Percentiles rank a stretch among this genome's conserved stretches.
Evolutionary conservation across 352 stramenopile species (phyloP).

Genomic region (Pythium sp.): DNA sequence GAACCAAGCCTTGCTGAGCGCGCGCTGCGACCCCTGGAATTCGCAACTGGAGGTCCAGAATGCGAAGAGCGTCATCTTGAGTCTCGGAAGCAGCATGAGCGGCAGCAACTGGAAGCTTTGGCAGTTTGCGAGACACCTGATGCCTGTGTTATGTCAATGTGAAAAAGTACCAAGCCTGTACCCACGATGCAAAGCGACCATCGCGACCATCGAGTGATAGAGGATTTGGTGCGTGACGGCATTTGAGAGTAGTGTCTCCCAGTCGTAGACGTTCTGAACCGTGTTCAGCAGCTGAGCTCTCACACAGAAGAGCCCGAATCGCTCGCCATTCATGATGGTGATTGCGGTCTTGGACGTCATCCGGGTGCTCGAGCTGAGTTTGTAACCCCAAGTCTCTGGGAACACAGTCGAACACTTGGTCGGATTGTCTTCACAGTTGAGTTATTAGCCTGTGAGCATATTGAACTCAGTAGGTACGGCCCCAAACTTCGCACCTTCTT

Average conservation of each 20-base stretch:
- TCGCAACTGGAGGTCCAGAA: constrained; percentile 24
- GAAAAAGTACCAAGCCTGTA: neutral
- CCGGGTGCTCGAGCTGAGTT: neutral
- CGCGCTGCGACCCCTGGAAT: constrained; percentile 24
- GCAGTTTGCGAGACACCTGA: constrained; percentile 12
- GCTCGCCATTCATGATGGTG: constrained; percentile 14
- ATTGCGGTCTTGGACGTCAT: constrained; percentile 5
- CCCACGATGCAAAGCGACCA: constrained; percentile 7
- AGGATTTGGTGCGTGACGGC: neutral
- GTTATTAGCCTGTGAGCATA: neutral
- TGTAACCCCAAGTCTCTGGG: neutral
- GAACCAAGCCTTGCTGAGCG: constrained; percentile 26
- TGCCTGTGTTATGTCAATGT: neutral
- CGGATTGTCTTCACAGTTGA: neutral
- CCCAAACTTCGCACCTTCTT: neutral
- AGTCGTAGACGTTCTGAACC: constrained; percentile 11
- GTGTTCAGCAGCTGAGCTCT: neutral
- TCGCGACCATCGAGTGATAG: constrained; percentile 11
- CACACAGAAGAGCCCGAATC: constrained; percentile 12
- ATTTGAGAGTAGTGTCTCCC: constrained; percentile 12
- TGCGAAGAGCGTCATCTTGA: constrained; percentile 23
- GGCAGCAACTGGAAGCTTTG: constrained; percentile 16
- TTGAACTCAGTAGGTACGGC: constrained; percentile 5
- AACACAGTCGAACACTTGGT: neutral
- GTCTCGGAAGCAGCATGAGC: constrained; percentile 15